Percentiles rank a stretch among this genome's conserved stretches.
phyloP scores from a whole-genome alignment of 108 stramenopile species.

The Stephanodiscus minutulus region DNA sequence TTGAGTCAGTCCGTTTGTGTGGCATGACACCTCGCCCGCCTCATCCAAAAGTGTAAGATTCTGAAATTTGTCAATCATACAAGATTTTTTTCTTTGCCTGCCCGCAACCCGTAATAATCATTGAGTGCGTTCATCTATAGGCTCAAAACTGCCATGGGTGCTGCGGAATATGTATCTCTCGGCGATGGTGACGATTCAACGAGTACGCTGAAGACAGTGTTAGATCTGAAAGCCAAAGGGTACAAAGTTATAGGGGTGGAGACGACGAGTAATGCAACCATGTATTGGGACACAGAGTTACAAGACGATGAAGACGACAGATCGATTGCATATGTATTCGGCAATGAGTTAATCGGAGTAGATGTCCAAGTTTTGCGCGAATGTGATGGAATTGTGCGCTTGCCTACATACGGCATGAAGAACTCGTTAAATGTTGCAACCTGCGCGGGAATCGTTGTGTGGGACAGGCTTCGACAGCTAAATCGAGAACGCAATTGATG shows the following conservation, averaged over 20 bases:
- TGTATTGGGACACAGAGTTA: slow-evolving; percentile 50
- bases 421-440: slow-evolving; percentile 64
- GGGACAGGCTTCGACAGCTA: slow-evolving; percentile 49
- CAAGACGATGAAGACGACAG: slow-evolving; percentile 11
- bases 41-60: slow-evolving; percentile 48
- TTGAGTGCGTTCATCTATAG: not conserved
- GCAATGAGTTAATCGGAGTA: slow-evolving; percentile 65
- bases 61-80: not conserved
- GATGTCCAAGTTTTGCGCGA: slow-evolving; percentile 47
- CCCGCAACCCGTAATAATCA: not conserved
- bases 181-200: slow-evolving; percentile 14
- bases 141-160: slow-evolving; percentile 56
- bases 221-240: slow-evolving; percentile 48
- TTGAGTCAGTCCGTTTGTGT: slow-evolving; percentile 51
- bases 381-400: slow-evolving; percentile 49
- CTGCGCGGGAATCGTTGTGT: slow-evolving; percentile 56
- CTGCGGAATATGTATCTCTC: slow-evolving; percentile 50
- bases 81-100: not conserved
- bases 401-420: slow-evolving; percentile 62
- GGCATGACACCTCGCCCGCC: slow-evolving; percentile 64
- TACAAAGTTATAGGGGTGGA: slow-evolving; percentile 49
- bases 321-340: slow-evolving; percentile 55
- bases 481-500: not conserved
- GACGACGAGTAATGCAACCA: slow-evolving; percentile 52
- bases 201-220: slow-evolving; percentile 53